A percentile compares a stretch with the other conserved stretches of the same genome.
phyloP scores from a whole-genome alignment of 495 filamentous ascomycete species.

The Cercophora scortea region DNA sequence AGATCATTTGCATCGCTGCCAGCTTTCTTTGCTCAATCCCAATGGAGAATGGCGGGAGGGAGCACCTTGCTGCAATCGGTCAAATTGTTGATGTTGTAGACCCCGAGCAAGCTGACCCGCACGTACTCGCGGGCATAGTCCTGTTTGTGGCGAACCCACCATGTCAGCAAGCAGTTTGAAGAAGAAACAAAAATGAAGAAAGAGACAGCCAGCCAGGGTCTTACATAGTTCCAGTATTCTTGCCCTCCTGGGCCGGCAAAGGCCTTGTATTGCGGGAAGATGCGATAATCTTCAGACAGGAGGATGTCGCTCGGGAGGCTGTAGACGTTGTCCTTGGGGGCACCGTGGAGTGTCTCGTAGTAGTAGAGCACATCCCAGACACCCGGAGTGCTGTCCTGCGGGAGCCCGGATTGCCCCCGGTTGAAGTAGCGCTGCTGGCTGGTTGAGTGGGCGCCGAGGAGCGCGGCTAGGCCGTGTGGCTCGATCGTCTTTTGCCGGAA shows the following conservation, averaged over 20 bases:
- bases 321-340: slow-evolving; percentile 31
- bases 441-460: slow-evolving; percentile 44
- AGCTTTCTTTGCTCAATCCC: too few relatives aligned
- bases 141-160: background rate
- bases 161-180: background rate
- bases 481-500: slow-evolving; percentile 44
- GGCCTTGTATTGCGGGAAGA: slow-evolving; percentile 17
- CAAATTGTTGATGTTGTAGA: slow-evolving; percentile 33
- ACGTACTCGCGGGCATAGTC: slow-evolving; percentile 31
- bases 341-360: slow-evolving; percentile 24
- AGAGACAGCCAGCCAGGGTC: background rate
- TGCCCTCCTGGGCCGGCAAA: slow-evolving; percentile 23
- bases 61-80: slow-evolving; percentile 30
- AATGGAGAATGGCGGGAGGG: slow-evolving; percentile 5
- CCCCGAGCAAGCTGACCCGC: slow-evolving; percentile 31
- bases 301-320: slow-evolving; percentile 37
- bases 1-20: too few relatives aligned
- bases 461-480: slow-evolving; percentile 34
- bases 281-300: slow-evolving; percentile 28
- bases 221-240: slow-evolving; percentile 25
- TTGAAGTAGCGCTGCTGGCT: slow-evolving; percentile 39
- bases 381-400: slow-evolving; percentile 29
- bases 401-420: slow-evolving; percentile 17
- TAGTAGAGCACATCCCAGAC: slow-evolving; percentile 39
- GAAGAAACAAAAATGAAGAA: background rate